Conservation (phyloP, 768 basidiomycete genomes). For the Hirschioporus abietinus region DNA sequence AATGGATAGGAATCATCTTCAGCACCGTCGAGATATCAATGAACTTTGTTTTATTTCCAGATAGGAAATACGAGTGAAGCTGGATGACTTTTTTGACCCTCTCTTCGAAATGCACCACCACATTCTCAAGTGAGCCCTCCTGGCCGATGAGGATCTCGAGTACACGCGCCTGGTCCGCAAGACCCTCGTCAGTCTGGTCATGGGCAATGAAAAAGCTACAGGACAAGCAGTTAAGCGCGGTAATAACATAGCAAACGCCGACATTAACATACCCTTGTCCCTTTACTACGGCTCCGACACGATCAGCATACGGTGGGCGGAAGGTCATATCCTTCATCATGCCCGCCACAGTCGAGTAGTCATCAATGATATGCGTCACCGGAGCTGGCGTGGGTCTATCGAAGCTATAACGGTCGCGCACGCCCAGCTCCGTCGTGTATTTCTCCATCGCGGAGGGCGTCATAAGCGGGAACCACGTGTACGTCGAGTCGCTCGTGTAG, state of each 20-base stretch:
- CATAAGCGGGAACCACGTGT: constrained; percentile 88
- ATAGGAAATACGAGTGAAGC: constrained; percentile 47
- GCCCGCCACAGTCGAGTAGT: constrained; percentile 46
- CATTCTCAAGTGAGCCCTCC: constrained; percentile 38
- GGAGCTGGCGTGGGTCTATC: constrained; percentile 36
- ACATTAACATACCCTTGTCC: constrained; percentile 47
- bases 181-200: constrained; percentile 29
- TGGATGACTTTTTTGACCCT: constrained; percentile 56
- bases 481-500: constrained; percentile 63
- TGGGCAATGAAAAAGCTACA: constrained; percentile 62
- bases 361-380: constrained; percentile 29
- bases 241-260: neutral
- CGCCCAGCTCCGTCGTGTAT: constrained; percentile 50
- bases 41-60: constrained; percentile 45
- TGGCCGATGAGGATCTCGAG: constrained; percentile 41
- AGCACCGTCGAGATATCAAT: constrained; percentile 69
- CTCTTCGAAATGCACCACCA: constrained; percentile 59
- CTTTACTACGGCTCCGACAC: constrained; percentile 47
- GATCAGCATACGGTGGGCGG: constrained; percentile 40
- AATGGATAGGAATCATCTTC: constrained; percentile 58
- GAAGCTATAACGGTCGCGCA: constrained; percentile 50
- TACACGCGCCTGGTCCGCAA: constrained; percentile 45
- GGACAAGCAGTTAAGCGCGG: constrained; percentile 5
- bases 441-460: constrained; percentile 64
- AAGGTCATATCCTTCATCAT: constrained; percentile 48